Conservation (phyloP, 1,284 basidiomycete genomes). For the Ceratobasidium sp. region DNA sequence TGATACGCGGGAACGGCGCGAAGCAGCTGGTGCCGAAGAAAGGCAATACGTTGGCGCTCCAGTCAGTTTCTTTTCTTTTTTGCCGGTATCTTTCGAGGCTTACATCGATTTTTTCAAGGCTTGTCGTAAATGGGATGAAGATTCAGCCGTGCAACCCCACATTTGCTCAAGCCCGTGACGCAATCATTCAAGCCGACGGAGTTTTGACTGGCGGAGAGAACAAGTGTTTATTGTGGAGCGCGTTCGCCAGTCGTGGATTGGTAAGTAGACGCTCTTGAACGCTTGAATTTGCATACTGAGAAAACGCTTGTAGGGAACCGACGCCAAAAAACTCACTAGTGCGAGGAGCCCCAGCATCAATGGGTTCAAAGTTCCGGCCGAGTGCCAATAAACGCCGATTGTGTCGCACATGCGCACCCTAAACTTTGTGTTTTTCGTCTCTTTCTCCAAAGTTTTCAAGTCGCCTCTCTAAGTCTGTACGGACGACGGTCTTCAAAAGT, state of each 20-base stretch:
- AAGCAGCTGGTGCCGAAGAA: conserved; percentile 63
- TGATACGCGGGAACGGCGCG: conserved; percentile 54
- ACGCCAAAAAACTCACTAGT: conserved; percentile 32
- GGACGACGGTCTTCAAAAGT: too few relatives aligned
- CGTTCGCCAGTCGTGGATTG: conserved; percentile 86
- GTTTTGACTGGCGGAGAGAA: conserved; percentile 93
- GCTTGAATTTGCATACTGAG: background rate
- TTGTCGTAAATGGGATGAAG: conserved; percentile 68
- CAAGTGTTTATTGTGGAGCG: conserved; percentile 89
- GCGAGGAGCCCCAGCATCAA: conserved; percentile 24
- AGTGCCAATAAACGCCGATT: conserved; percentile 11
- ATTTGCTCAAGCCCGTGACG: conserved; percentile 93
- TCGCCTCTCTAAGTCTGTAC: too few relatives aligned
- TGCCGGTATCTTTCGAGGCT: background rate
- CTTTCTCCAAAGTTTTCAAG: background rate
- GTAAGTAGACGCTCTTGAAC: conserved; percentile 43
- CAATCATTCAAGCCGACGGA: conserved; percentile 92
- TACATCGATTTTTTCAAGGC: conserved; percentile 54
- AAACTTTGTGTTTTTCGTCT: background rate
- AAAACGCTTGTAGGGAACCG: background rate
- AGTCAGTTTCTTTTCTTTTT: conserved; percentile 51
- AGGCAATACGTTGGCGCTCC: conserved; percentile 67
- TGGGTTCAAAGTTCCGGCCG: conserved; percentile 40
- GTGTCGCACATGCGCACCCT: background rate
- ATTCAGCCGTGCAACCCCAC: conserved; percentile 77